Conservation (phyloP, 768 basidiomycete species). For the Mycena vitilis region DNA sequence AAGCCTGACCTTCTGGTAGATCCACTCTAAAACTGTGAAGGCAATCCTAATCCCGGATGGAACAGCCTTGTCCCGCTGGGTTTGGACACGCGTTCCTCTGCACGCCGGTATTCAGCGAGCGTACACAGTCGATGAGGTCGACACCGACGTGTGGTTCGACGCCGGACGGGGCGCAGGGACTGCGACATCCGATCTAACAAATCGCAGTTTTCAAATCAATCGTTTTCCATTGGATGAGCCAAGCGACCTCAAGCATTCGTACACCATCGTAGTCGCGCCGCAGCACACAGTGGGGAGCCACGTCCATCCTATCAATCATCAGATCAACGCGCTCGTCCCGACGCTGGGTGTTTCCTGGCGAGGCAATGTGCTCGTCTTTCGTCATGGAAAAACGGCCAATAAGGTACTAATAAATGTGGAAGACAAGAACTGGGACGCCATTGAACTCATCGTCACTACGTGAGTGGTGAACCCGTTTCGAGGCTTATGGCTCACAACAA, state of each 20-base stretch:
- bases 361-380: slow-evolving; percentile 10
- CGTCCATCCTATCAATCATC: slow-evolving; percentile 6
- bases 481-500: not conserved
- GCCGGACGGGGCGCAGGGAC: not conserved
- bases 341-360: not conserved
- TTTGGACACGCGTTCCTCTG: not conserved
- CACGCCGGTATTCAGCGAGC: not conserved
- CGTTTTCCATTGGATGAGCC: slow-evolving; percentile 1
- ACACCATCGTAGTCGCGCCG: not conserved
- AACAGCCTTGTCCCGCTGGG: not conserved
- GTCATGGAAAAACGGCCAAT: not conserved
- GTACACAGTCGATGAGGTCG: not conserved
- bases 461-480: not conserved
- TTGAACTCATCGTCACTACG: not conserved
- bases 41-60: slow-evolving; percentile 5
- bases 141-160: slow-evolving; percentile 6
- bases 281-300: not conserved
- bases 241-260: not conserved
- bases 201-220: not conserved
- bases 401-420: not conserved
- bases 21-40: not conserved
- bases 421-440: not conserved
- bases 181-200: not conserved
- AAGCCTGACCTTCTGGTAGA: not conserved
- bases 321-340: not conserved